Base-by-base conservation (phyloP, 176 grass and related monocot genomes). In the Dendrocalamus sinicus region DNA sequence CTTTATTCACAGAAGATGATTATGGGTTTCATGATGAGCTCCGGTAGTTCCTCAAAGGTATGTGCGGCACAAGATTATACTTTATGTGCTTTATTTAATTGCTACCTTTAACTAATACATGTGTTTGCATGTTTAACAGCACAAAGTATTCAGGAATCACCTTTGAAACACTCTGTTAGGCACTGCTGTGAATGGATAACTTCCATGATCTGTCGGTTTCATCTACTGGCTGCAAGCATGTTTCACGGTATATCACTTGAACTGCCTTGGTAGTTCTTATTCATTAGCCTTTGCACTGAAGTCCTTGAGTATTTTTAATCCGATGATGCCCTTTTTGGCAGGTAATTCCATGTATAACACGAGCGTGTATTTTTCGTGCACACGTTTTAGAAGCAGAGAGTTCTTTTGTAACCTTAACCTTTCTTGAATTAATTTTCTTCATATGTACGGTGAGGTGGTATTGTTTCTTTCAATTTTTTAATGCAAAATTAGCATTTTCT, bases 1-100 rank as follows among this genome's bases (percentile, higher is more conserved):
- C 92, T 70, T 92, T 96, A 68, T 99, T 99, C 67, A 90, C 94
- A 22, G 92, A 96, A 77, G 84, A 95, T 88, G 96, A 98, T 84
- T 86, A 94, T 14, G 78, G 62, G 50, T 89, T 83, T 83, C 96
- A 98, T 68, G 96, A 98, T 2, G 96, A 98, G 70, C 89, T 98
- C 30, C 93, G 93, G 74, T 95, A 98, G 88, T 86, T 87, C 67
- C 54, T 85, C 22, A 4, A 66, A 81, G 53, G 76, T 74, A 81
- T 26, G 71, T 30, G 60, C 28, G 30, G 52, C 46, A 52, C 39
- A 55, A 15, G 14, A 23, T 76, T 53, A 23, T 40, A 71, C 71
- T 64, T 55, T 19, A 47, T 12, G 5, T 80, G 75, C 13, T 66
- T 62, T 75, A 12, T 61, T 51, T 67, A 79, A 22, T 52, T 52